A percentile compares a stretch with the other conserved stretches of the same genome.
phyloP scores from a whole-genome alignment of 805 yeast species.

The Kurtzmaniella fragi region DNA sequence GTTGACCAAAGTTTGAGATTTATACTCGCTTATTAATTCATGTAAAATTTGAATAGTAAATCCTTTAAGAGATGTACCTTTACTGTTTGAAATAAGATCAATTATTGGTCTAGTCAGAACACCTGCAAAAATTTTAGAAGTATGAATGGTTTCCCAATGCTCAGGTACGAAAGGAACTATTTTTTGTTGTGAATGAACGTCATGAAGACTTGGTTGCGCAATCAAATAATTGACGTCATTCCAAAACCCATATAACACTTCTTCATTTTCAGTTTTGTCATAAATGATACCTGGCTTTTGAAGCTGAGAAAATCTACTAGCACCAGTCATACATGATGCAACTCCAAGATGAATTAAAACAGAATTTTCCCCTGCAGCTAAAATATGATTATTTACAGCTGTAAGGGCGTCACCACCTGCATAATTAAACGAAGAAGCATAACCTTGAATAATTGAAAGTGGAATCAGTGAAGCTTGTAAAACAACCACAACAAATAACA shows the following conservation, averaged over 20 bases:
- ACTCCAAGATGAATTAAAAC: conserved; percentile 68
- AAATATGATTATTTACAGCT: conserved; percentile 43
- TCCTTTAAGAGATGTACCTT: conserved; percentile 3
- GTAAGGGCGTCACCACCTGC: conserved; percentile 82
- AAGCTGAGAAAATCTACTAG: conserved; percentile 67
- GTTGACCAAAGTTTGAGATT: conserved; percentile 4
- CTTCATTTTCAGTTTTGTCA: conserved; percentile 68
- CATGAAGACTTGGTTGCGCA: conserved; percentile 17
- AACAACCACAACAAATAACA: conserved; percentile 19
- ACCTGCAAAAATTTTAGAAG: conserved; percentile 16
- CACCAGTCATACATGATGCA: conserved; percentile 84
- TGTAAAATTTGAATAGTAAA: conserved; percentile 6
- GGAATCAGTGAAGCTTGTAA: conserved; percentile 23
- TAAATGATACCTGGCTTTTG: conserved; percentile 38
- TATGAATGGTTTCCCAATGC: conserved; percentile 18
- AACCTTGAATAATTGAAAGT: conserved; percentile 48
- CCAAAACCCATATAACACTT: conserved; percentile 26
- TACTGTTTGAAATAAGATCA: conserved; percentile 6
- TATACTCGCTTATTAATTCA: conserved; percentile 8
- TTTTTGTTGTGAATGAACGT: not conserved
- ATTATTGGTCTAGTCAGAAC: conserved; percentile 14
- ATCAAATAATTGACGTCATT: conserved; percentile 25
- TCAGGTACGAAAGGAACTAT: not conserved
- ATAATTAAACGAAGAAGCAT: conserved; percentile 69
- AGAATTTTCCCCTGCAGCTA: conserved; percentile 14